These are phyloP conservation scores for Osmanthus fragrans DNA, from an alignment of 257 asterid genomes.

Conservation along the genomic window DNA sequence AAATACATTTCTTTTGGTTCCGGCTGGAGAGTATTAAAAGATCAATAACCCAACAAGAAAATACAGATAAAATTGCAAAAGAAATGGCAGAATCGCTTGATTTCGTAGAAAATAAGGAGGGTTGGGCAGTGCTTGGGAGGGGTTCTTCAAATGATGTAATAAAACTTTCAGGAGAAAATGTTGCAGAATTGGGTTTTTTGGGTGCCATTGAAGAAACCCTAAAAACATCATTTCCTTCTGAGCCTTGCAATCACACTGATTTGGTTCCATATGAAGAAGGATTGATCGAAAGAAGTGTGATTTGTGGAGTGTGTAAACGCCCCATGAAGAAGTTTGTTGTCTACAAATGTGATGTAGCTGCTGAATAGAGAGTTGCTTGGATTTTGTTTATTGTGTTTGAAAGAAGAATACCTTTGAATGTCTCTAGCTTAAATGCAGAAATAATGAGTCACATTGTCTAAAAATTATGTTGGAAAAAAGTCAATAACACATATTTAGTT, in stretches of 20 bases:
- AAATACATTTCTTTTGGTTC: constrained; percentile 57
- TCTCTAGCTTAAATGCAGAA: not conserved
- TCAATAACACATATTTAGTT: not conserved
- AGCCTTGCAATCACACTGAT: constrained; percentile 38
- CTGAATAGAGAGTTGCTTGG: constrained; percentile 6
- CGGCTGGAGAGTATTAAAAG: constrained; percentile 51
- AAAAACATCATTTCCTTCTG: constrained; percentile 25
- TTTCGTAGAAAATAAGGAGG: constrained; percentile 17
- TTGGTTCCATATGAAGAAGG: constrained; percentile 59
- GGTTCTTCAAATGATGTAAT: constrained; percentile 37
- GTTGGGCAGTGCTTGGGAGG: constrained; percentile 56
- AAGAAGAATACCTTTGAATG: not conserved
- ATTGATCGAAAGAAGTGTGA: constrained; percentile 27
- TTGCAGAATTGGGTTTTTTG: constrained; percentile 42
- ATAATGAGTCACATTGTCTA: not conserved
- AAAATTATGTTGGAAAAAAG: not conserved
- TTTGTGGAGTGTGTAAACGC: constrained; percentile 56
- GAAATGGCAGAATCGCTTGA: constrained; percentile 38
- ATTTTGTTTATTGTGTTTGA: not conserved
- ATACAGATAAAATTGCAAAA: constrained; percentile 21
- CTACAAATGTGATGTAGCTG: constrained; percentile 50
- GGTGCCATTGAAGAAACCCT: constrained; percentile 39
- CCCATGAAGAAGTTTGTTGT: constrained; percentile 54
- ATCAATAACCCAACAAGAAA: constrained; percentile 22
- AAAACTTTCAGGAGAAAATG: constrained; percentile 39